A percentile compares a stretch with the other conserved stretches of the same genome.
Evolutionary conservation across 139 green algal species (phyloP).

Genomic region (Zygnema cylindricum): DNA sequence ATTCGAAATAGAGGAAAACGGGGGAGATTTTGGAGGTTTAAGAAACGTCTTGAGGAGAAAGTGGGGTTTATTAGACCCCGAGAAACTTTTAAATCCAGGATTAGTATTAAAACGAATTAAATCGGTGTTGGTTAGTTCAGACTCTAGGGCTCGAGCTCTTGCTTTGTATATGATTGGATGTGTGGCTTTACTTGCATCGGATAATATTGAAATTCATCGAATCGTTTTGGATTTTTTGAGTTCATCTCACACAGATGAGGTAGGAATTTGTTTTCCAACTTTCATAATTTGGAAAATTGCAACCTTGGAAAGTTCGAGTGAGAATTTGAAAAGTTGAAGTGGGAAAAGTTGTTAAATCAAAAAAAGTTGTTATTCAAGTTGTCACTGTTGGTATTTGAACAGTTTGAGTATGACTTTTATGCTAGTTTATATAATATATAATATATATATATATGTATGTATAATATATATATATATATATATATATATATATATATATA

Average conservation of each 20-base stretch:
- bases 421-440: not conserved
- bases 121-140: not conserved
- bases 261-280: not conserved
- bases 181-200: slow-evolving; percentile 2
- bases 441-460: too few species aligned
- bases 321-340: too few species aligned
- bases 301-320: too few species aligned
- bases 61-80: slow-evolving; percentile 19
- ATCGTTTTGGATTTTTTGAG: not conserved
- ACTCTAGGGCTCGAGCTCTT: slow-evolving; percentile 16
- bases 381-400: not conserved
- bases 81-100: slow-evolving; percentile 14
- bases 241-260: slow-evolving; percentile 15
- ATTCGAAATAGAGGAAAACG: too few species aligned
- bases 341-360: not conserved
- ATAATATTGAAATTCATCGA: slow-evolving; percentile 9
- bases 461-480: too few species aligned
- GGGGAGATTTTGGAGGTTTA: too few species aligned
- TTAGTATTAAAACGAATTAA: slow-evolving; percentile 23
- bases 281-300: too few species aligned
- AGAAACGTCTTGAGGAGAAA: not conserved
- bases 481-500: too few species aligned
- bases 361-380: not conserved
- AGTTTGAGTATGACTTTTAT: not conserved
- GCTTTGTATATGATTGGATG: slow-evolving; percentile 20